Conservation (phyloP, 371 early-diverging fungal genomes). For the Nematocida sp. region DNA sequence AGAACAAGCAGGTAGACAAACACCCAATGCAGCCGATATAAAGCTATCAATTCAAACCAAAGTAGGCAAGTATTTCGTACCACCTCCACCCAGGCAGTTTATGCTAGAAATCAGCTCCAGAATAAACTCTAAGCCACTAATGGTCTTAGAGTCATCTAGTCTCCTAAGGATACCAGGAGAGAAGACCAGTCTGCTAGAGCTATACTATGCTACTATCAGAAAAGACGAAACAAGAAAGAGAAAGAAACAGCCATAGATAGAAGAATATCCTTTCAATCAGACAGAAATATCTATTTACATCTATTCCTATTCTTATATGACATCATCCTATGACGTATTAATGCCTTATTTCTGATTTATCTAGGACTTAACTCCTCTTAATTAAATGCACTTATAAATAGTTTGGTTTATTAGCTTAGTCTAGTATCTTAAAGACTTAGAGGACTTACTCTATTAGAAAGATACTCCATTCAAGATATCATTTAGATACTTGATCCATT, state of each 20-base stretch:
- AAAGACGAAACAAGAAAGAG: constrained; percentile 46
- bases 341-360: not conserved
- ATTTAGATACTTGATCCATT: too few relatives aligned
- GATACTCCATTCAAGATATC: too few relatives aligned
- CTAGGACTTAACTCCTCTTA: too few relatives aligned
- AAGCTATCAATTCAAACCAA: constrained; percentile 75
- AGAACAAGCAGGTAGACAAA: constrained; percentile 77
- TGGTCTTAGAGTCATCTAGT: constrained; percentile 56
- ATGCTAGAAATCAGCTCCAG: constrained; percentile 62
- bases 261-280: not conserved
- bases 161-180: constrained; percentile 58
- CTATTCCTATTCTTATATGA: not conserved
- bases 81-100: constrained; percentile 64
- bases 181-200: constrained; percentile 39
- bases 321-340: not conserved
- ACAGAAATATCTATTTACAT: too few relatives aligned
- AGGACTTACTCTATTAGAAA: too few relatives aligned
- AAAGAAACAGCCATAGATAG: constrained; percentile 8
- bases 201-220: constrained; percentile 51
- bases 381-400: too few relatives aligned
- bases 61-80: constrained; percentile 64
- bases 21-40: constrained; percentile 78
- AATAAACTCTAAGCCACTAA: constrained; percentile 60
- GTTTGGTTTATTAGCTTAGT: too few relatives aligned
- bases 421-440: too few relatives aligned